Base-by-base conservation (phyloP, 352 stramenopile species). In the Phytophthora melonis region DNA sequence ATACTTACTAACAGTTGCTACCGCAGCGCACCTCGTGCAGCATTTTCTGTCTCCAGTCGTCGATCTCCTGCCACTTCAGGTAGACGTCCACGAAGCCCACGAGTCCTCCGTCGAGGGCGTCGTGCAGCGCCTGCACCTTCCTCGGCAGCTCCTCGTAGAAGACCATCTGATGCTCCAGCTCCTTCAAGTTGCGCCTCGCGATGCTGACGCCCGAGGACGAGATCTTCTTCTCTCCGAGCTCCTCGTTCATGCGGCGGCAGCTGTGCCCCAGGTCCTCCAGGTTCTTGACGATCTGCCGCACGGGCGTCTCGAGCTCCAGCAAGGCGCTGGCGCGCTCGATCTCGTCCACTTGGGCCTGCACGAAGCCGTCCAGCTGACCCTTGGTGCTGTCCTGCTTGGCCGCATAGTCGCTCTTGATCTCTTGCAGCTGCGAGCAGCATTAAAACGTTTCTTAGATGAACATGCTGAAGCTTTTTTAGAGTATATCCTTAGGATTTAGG, bases 1-100 rank as follows among this genome's bases (percentile, higher is more conserved):
- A 45, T 45, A 58, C 2, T 52, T 30, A 59, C 2, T 16, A 32
- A 21, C 21, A 21, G 11, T n/a, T 21, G 9, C 13, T 16, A 45
- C n/a, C 8, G n/a, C 30, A 53, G 63, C 49, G 3, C 45, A 95
- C 89, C 83, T 96, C 88, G 23, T 87, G 79, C 1, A 96, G 74
- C 73, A 94, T 95, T 36, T 89, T 93, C 60, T 96, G 90, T 4
- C 88, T 76, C 88, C 88, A 95, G 45, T 95, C 90, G 53, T 95
- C 90, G 2, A 93, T 88, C 23, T 79, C 58, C 54, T 93, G 77
- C 84, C 84, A 96, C 50, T 90, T 88, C 3, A 58, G 72, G 74
- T 94, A 96, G 14, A 89, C 81, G 10, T 81, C 72, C 21, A 92
- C 61, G 61, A 94, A 84, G 61, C 88, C 82, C 23, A 83, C 72